Evolutionary conservation across 495 filamentous ascomycete species (phyloP).

Genomic region (Xylaria intraflava): DNA sequence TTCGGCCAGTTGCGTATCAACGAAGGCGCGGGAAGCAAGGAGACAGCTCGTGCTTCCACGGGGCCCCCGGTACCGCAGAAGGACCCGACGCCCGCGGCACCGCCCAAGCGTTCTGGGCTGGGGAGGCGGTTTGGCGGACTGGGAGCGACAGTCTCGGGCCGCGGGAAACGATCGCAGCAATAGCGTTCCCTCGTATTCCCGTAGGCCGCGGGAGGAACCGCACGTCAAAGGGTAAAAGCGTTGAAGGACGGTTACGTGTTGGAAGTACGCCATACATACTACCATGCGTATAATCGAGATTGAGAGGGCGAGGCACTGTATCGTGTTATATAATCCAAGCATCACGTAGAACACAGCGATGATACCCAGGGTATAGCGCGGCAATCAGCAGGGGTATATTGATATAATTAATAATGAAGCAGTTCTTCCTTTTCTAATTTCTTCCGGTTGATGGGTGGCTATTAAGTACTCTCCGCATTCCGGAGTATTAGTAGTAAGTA

Average conservation of each 20-base stretch:
- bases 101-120: conserved; percentile 55
- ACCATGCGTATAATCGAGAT: background rate
- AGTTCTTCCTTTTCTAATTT: background rate
- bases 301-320: background rate
- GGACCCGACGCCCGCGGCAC: conserved; percentile 30
- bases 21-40: conserved; percentile 37
- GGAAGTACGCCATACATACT: background rate
- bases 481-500: too few species aligned
- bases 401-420: conserved; percentile 15
- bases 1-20: conserved; percentile 38
- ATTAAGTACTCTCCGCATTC: too few species aligned
- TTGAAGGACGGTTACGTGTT: background rate
- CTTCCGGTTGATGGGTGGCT: background rate
- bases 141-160: conserved; percentile 57
- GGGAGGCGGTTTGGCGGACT: conserved; percentile 63
- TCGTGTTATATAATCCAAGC: conserved; percentile 9
- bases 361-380: conserved; percentile 14
- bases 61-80: conserved; percentile 37
- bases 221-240: background rate
- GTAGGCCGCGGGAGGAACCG: background rate
- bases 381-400: conserved; percentile 5
- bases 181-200: conserved; percentile 10
- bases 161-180: conserved; percentile 41
- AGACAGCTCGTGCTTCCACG: conserved; percentile 20
- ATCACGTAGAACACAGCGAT: conserved; percentile 12